A percentile compares a stretch with the other conserved stretches of the same genome.
phyloP scores from a whole-genome alignment of 2,329 filamentous ascomycete species.

The Fusarium sp. region DNA sequence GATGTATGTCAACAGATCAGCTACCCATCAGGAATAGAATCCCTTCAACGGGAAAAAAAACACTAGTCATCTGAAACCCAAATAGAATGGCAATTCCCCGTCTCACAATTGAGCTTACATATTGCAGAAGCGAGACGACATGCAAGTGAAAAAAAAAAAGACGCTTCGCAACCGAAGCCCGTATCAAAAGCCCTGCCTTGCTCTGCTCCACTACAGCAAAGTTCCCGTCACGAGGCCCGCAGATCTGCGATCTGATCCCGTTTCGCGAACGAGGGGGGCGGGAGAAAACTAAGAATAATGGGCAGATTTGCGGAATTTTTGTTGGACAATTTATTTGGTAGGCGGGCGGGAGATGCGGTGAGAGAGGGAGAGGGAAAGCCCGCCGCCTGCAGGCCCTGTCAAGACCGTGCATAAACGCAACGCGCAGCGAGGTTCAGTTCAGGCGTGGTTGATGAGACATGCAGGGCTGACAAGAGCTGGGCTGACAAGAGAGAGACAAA shows the following conservation, averaged over 20 bases:
- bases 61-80: neutral
- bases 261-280: constrained; percentile 8
- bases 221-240: constrained; percentile 25
- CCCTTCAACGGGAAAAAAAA: neutral
- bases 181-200: neutral
- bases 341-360: constrained; percentile 27
- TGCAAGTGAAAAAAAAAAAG: constrained; percentile 1
- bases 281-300: neutral
- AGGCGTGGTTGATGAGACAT: constrained; percentile 2
- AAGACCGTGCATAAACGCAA: constrained; percentile 13
- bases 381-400: neutral
- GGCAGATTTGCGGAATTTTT: constrained; percentile 19
- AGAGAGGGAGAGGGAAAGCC: neutral
- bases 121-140: neutral
- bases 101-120: constrained; percentile 1
- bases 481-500: constrained; percentile 6
- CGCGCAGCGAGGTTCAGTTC: constrained; percentile 19
- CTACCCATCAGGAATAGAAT: constrained; percentile 14
- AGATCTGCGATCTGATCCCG: constrained; percentile 36
- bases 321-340: neutral
- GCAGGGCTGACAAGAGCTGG: constrained; percentile 1
- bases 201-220: constrained; percentile 13
- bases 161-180: neutral
- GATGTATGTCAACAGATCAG: constrained; percentile 1
- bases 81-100: neutral